Percentiles rank a stretch among this genome's conserved stretches.
phyloP scores from a whole-genome alignment of 805 yeast species.

The Sugiyamaella lignohabitans region DNA sequence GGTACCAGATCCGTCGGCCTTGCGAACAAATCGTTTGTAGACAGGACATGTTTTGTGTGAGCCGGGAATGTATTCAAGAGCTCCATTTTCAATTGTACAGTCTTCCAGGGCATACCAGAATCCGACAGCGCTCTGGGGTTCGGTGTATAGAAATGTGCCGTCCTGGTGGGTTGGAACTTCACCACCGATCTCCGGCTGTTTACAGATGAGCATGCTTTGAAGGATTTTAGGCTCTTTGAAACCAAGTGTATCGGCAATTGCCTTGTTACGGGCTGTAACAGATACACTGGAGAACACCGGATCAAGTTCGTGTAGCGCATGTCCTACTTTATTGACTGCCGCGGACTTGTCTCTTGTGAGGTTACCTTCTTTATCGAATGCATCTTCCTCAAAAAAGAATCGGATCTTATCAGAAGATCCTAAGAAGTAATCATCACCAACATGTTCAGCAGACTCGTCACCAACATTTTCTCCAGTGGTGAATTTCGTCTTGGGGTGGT shows the following conservation, averaged over 20 bases:
- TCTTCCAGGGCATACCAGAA: constrained; percentile 80
- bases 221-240: constrained; percentile 62
- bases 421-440: constrained; percentile 69
- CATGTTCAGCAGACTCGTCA: constrained; percentile 43
- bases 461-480: constrained; percentile 43
- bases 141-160: constrained; percentile 63
- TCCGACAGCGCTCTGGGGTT: constrained; percentile 67
- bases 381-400: constrained; percentile 66
- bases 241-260: constrained; percentile 46
- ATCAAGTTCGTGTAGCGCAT: constrained; percentile 59
- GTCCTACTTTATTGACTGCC: constrained; percentile 74
- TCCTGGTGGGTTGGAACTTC: constrained; percentile 77
- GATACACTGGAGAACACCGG: constrained; percentile 46
- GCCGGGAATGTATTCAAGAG: constrained; percentile 63
- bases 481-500: constrained; percentile 67
- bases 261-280: constrained; percentile 42
- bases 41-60: constrained; percentile 56
- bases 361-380: constrained; percentile 49
- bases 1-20: constrained; percentile 48
- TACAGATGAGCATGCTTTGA: constrained; percentile 74
- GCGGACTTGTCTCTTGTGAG: constrained; percentile 46
- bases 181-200: constrained; percentile 67
- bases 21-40: constrained; percentile 56
- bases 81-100: constrained; percentile 61
- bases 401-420: constrained; percentile 62